A percentile compares a stretch with the other conserved stretches of the same genome.
These are phyloP conservation scores for Xylariaceae sp. DNA, from an alignment of 2,329 filamentous ascomycete species.

Conservation along the genomic window DNA sequence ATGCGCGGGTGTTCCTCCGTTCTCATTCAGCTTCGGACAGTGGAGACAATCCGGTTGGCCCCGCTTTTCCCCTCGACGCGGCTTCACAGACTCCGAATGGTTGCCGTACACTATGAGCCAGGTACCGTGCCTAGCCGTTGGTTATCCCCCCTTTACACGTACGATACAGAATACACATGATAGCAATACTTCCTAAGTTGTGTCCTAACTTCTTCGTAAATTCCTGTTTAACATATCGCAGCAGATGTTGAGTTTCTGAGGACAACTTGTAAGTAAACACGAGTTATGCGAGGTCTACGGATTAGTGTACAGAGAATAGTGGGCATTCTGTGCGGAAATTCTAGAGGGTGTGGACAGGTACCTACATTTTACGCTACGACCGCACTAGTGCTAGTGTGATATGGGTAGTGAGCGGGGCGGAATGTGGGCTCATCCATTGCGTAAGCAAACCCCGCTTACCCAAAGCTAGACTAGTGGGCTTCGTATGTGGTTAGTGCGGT, in stretches of 20 bases:
- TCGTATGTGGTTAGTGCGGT: not conserved
- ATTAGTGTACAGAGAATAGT: not conserved
- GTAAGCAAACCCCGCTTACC: not conserved
- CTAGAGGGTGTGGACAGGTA: too few species aligned
- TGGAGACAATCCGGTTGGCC: not conserved
- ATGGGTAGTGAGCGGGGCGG: not conserved
- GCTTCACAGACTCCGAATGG: not conserved
- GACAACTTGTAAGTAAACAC: too few species aligned
- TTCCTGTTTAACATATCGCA: too few species aligned
- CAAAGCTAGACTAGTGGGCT: not conserved
- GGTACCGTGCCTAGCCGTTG: too few species aligned
- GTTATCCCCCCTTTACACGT: too few species aligned
- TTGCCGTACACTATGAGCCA: not conserved
- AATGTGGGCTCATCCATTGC: not conserved
- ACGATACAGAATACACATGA: too few species aligned
- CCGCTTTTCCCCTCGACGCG: not conserved
- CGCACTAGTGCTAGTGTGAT: not conserved
- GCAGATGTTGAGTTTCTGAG: too few species aligned
- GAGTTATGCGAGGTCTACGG: not conserved
- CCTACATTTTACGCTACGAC: too few species aligned
- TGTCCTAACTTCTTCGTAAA: too few species aligned
- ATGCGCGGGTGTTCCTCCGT: not conserved
- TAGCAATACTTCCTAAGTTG: too few species aligned
- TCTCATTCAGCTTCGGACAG: not conserved
- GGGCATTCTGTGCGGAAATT: too few species aligned